These are phyloP conservation scores for Hypsizygus marmoreus DNA, from an alignment of 768 basidiomycete genomes.

Conservation along the genomic window DNA sequence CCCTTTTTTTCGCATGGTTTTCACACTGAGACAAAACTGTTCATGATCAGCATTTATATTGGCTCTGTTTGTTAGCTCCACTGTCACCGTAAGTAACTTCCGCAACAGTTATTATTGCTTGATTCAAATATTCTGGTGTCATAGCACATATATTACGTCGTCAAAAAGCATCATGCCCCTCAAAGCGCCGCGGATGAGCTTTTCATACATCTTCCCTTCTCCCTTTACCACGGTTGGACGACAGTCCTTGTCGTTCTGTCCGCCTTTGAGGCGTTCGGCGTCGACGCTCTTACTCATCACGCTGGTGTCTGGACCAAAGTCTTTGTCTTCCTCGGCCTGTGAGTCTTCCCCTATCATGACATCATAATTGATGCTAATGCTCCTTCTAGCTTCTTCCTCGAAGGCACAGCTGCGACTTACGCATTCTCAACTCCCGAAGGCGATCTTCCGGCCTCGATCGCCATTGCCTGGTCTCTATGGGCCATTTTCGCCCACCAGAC, in stretches of 20 bases:
- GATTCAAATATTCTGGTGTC: slow-evolving; percentile 31
- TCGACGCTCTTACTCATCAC: slow-evolving; percentile 59
- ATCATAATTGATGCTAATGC: slow-evolving; percentile 5
- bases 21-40: slow-evolving; percentile 13
- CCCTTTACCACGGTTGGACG: slow-evolving; percentile 92
- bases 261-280: slow-evolving; percentile 88
- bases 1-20: slow-evolving; percentile 1
- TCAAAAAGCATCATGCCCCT: slow-evolving; percentile 82
- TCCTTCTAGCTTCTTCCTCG: slow-evolving; percentile 77
- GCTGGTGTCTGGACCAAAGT: slow-evolving; percentile 93
- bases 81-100: slow-evolving; percentile 44
- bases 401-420: slow-evolving; percentile 90
- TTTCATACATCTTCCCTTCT: slow-evolving; percentile 95
- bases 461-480: slow-evolving; percentile 91
- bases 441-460: slow-evolving; percentile 89
- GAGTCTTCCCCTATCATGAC: slow-evolving; percentile 28
- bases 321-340: slow-evolving; percentile 92
- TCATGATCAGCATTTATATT: slow-evolving; percentile 78
- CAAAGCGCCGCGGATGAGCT: slow-evolving; percentile 74
- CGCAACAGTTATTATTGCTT: slow-evolving; percentile 22
- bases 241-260: slow-evolving; percentile 82
- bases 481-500: slow-evolving; percentile 85
- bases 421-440: slow-evolving; percentile 90
- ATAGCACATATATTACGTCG: slow-evolving; percentile 90
- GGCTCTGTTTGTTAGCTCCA: slow-evolving; percentile 82